Conservation (phyloP, 495 filamentous ascomycete genomes). For the Hypoxylon crocopeplum region DNA sequence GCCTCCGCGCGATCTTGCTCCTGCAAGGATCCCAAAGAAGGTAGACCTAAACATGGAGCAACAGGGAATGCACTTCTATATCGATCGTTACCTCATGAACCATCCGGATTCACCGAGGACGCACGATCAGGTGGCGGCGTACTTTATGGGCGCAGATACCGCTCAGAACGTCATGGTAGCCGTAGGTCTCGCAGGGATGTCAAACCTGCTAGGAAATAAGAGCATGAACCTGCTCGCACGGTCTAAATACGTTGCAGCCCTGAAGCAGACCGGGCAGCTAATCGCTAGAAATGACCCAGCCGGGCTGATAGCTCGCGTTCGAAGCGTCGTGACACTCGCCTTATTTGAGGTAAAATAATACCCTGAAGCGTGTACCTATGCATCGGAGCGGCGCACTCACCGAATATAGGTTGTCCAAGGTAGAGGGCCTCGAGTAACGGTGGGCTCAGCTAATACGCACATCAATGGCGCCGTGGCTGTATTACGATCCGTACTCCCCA, state of each 20-base stretch:
- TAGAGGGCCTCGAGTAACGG: slow-evolving; percentile 35
- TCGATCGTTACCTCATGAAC: slow-evolving; percentile 54
- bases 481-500: slow-evolving; percentile 43
- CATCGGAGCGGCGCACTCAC: slow-evolving; percentile 16
- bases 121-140: slow-evolving; percentile 31
- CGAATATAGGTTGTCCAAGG: slow-evolving; percentile 43
- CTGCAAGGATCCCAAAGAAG: slow-evolving; percentile 33
- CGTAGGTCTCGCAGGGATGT: slow-evolving; percentile 57
- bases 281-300: slow-evolving; percentile 36
- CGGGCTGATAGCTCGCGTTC: slow-evolving; percentile 41
- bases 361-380: neutral
- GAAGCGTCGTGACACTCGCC: slow-evolving; percentile 51
- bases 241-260: slow-evolving; percentile 51
- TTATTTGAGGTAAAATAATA: slow-evolving; percentile 51
- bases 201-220: slow-evolving; percentile 52
- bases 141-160: slow-evolving; percentile 35
- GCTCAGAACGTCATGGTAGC: slow-evolving; percentile 57
- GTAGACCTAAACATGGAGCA: slow-evolving; percentile 46
- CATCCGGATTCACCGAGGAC: slow-evolving; percentile 54
- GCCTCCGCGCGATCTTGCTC: slow-evolving; percentile 9
- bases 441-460: slow-evolving; percentile 50
- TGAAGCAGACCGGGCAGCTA: slow-evolving; percentile 46
- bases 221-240: slow-evolving; percentile 46
- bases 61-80: slow-evolving; percentile 54
- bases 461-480: slow-evolving; percentile 54